These are phyloP conservation scores for Colletotrichum sp. DNA, from an alignment of 2,329 filamentous ascomycete species.

Conservation along the genomic window DNA sequence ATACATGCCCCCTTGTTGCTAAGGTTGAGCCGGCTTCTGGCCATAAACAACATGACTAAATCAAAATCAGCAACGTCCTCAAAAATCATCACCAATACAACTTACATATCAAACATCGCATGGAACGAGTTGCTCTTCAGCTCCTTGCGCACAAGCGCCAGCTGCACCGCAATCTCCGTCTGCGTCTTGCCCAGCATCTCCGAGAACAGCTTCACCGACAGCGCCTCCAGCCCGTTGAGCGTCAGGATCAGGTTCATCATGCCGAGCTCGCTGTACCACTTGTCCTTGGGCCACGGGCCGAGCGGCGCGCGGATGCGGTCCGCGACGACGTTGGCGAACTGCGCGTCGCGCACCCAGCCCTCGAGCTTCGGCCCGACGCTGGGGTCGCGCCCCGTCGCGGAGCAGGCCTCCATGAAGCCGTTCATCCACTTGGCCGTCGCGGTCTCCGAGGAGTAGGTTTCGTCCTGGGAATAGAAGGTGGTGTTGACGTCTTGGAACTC, in stretches of 20 bases:
- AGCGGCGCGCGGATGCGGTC: slow-evolving; percentile 34
- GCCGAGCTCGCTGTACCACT: slow-evolving; percentile 34
- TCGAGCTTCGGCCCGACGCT: slow-evolving; percentile 32
- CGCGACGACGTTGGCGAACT: slow-evolving; percentile 38
- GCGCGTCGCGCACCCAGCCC: slow-evolving; percentile 40
- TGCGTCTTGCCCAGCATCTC: slow-evolving; percentile 30
- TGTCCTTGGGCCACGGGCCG: slow-evolving; percentile 41
- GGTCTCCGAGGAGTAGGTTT: slow-evolving; percentile 14
- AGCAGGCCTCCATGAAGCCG: slow-evolving; percentile 26
- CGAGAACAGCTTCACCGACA: slow-evolving; percentile 31
- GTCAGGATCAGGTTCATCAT: slow-evolving; percentile 20
- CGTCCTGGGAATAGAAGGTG: slow-evolving; percentile 27
- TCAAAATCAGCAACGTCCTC: not conserved
- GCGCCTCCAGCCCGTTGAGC: slow-evolving; percentile 26
- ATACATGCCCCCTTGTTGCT: not conserved
- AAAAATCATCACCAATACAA: not conserved
- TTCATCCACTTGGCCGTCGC: slow-evolving; percentile 22
- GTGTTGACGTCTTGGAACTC: slow-evolving; percentile 30
- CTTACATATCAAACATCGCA: slow-evolving; percentile 28
- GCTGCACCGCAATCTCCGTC: slow-evolving; percentile 29
- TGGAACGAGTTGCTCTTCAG: slow-evolving; percentile 31
- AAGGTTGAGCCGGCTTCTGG: not conserved
- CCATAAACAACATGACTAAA: not conserved
- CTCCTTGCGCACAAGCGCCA: slow-evolving; percentile 32
- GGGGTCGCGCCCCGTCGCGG: slow-evolving; percentile 29